Evolutionary conservation across 2,329 filamentous ascomycete genomes (phyloP).

Genomic region (Colletotrichum lentis): DNA sequence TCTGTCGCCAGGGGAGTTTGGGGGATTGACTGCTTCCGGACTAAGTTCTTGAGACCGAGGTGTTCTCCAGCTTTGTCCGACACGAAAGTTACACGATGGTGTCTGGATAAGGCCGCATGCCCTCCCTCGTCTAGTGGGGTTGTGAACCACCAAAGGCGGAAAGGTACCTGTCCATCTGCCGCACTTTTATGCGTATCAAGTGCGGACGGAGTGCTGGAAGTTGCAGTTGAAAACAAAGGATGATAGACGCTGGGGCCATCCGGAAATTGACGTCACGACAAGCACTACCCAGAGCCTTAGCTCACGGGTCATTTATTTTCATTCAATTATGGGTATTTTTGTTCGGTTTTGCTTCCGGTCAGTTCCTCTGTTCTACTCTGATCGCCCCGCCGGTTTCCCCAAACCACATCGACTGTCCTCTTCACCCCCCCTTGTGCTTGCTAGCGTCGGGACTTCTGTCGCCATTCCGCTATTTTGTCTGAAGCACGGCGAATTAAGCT

Average conservation of each 20-base stretch:
- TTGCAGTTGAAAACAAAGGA: not conserved
- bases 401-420: not conserved
- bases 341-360: too few relatives aligned
- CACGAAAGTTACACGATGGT: not conserved
- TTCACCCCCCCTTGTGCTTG: not conserved
- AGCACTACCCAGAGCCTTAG: not conserved
- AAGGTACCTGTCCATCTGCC: conserved; percentile 11
- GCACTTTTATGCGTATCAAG: not conserved
- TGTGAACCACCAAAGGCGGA: not conserved
- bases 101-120: not conserved
- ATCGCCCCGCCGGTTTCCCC: too few relatives aligned
- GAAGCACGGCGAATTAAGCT: conserved; percentile 14
- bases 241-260: not conserved
- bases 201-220: not conserved
- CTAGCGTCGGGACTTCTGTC: conserved; percentile 9
- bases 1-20: not conserved
- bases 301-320: not conserved
- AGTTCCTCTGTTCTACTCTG: not conserved
- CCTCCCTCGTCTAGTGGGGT: conserved; percentile 3
- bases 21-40: conserved; percentile 3
- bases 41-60: not conserved
- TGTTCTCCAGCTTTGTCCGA: not conserved
- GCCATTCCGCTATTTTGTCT: not conserved
- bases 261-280: conserved; percentile 15
- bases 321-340: not conserved